A percentile compares a stretch with the other conserved stretches of the same genome.
Evolutionary conservation across 352 stramenopile genomes (phyloP).

Genomic region (Phytophthora fragariaefolia): DNA sequence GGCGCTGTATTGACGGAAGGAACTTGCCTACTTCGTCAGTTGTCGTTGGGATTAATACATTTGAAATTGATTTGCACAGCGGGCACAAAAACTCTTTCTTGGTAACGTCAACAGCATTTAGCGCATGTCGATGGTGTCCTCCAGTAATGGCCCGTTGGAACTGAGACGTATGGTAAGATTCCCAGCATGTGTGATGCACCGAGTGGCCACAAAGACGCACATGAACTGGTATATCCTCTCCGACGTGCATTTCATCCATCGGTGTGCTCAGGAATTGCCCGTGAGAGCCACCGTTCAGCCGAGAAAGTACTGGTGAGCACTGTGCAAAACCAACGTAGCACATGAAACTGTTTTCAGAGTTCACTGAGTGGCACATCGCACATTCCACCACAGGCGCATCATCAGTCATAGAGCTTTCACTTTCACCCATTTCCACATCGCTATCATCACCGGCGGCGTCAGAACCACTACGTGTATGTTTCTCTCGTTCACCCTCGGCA

Average conservation of each 20-base stretch:
- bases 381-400: conserved; percentile 59
- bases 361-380: conserved; percentile 87
- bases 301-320: conserved; percentile 76
- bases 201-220: conserved; percentile 94
- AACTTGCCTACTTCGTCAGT: conserved; percentile 59
- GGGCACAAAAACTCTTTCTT: conserved; percentile 98
- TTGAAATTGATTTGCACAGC: conserved; percentile 97
- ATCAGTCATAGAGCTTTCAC: conserved; percentile 60
- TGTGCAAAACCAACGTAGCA: conserved; percentile 90
- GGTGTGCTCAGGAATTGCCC: conserved; percentile 69
- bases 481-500: conserved; percentile 32
- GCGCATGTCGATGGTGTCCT: conserved; percentile 91
- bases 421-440: conserved; percentile 37
- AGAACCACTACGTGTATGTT: conserved; percentile 31
- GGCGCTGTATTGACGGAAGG: conserved; percentile 34
- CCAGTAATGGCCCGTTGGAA: conserved; percentile 94
- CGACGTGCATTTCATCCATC: conserved; percentile 88
- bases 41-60: conserved; percentile 93
- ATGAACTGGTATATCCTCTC: conserved; percentile 83
- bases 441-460: conserved; percentile 36
- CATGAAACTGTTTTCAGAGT: conserved; percentile 83
- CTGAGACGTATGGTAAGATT: conserved; percentile 95
- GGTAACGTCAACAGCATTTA: conserved; percentile 96
- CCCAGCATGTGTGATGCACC: conserved; percentile 95
- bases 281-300: conserved; percentile 64